These are phyloP conservation scores for Capsella rubella DNA, from an alignment of 441 rosid genomes.

Conservation along the genomic window DNA sequence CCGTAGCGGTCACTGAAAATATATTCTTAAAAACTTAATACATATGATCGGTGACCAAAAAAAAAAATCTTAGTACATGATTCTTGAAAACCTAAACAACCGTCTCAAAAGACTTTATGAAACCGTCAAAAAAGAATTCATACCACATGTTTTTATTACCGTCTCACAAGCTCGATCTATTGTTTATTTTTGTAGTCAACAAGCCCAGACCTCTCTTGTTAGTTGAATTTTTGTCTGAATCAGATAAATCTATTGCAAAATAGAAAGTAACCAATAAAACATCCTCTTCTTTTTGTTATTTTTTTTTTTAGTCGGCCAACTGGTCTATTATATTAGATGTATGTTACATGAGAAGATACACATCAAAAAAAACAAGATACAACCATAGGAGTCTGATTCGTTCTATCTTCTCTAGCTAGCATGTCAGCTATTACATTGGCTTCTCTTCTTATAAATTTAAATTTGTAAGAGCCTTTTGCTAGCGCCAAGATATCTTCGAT, in stretches of 20 bases:
- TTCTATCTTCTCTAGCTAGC: no score
- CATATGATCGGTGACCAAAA: no score
- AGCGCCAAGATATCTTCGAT: no score
- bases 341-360: no score
- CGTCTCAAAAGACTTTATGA: not conserved
- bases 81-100: not conserved
- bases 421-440: no score
- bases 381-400: no score
- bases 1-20: not conserved
- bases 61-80: not conserved
- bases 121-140: not conserved
- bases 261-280: not conserved
- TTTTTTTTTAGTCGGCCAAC: no score
- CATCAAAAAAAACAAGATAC: no score
- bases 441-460: no score
- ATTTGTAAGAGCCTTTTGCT: no score
- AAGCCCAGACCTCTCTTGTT: not conserved
- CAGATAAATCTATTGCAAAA: not conserved
- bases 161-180: not conserved
- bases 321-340: no score
- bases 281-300: not conserved
- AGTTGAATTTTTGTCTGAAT: not conserved
- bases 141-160: not conserved
- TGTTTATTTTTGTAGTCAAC: not conserved
- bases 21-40: not conserved